phyloP scores from a whole-genome alignment of 2,329 filamentous ascomycete genomes.

The Neofusicoccum umdonicola region DNA sequence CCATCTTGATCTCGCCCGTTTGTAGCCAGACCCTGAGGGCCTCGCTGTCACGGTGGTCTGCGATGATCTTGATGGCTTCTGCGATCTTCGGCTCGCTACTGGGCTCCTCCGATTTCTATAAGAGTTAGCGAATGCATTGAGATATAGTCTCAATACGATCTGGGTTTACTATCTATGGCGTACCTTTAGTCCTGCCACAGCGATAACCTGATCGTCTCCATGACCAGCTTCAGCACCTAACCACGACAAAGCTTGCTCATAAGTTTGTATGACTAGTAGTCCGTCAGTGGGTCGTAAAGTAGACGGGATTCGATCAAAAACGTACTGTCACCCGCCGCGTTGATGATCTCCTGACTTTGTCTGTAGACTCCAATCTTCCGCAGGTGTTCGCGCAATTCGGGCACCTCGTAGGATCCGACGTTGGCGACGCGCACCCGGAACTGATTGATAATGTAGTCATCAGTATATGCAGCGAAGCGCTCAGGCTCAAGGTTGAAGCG shows the following conservation, averaged over 20 bases:
- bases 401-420: constrained; percentile 52
- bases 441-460: constrained; percentile 60
- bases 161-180: background rate
- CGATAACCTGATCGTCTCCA: constrained; percentile 51
- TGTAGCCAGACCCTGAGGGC: constrained; percentile 52
- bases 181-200: constrained; percentile 58
- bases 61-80: constrained; percentile 59
- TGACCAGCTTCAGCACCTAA: constrained; percentile 53
- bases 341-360: constrained; percentile 54
- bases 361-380: constrained; percentile 60
- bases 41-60: constrained; percentile 56
- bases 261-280: constrained; percentile 50
- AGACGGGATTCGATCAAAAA: background rate
- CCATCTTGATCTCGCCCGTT: constrained; percentile 43
- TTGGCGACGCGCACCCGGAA: constrained; percentile 61
- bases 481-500: constrained; percentile 54
- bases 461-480: constrained; percentile 46
- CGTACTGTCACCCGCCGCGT: constrained; percentile 5
- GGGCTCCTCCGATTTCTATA: constrained; percentile 52
- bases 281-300: background rate
- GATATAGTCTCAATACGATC: too few species aligned
- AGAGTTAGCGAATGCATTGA: background rate
- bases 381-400: constrained; percentile 56
- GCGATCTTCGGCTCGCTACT: constrained; percentile 49
- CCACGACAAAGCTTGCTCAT: constrained; percentile 62